phyloP scores from a whole-genome alignment of 2,329 filamentous ascomycete species.

The Clonostachys sp. region DNA sequence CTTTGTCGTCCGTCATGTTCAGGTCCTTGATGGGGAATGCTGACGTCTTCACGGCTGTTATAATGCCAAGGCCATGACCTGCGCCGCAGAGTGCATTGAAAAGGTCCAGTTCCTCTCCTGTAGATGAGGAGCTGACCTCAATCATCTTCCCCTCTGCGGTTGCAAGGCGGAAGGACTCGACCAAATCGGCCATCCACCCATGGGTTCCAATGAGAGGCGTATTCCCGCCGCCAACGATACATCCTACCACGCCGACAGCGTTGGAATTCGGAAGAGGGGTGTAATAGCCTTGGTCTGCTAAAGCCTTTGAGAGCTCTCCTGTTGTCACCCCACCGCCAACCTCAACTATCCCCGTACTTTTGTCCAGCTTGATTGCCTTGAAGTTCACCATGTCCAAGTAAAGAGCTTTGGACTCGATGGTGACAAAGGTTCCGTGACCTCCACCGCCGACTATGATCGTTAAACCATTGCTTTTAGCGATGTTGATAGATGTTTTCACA shows the following conservation, averaged over 20 bases:
- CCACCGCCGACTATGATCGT: slow-evolving; percentile 18
- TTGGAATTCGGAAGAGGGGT: slow-evolving; percentile 14
- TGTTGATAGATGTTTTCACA: slow-evolving; percentile 13
- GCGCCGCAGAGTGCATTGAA: too few species aligned
- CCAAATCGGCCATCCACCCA: slow-evolving; percentile 23
- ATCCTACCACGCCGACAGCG: slow-evolving; percentile 16
- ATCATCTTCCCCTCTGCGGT: slow-evolving; percentile 9
- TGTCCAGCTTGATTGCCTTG: slow-evolving; percentile 17
- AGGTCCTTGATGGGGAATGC: too few species aligned
- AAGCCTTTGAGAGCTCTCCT: slow-evolving; percentile 14
- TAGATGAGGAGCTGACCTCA: slow-evolving; percentile 9
- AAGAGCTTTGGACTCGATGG: slow-evolving; percentile 15
- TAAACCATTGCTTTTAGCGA: slow-evolving; percentile 18
- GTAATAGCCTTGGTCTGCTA: slow-evolving; percentile 19
- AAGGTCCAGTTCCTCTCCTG: neutral
- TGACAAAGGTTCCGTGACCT: slow-evolving; percentile 21
- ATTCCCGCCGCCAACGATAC: slow-evolving; percentile 17
- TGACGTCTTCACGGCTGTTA: too few species aligned
- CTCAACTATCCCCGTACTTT: slow-evolving; percentile 11
- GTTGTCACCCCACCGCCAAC: slow-evolving; percentile 20
- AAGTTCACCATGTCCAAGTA: slow-evolving; percentile 26
- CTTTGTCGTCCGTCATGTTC: too few species aligned
- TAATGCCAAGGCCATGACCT: too few species aligned
- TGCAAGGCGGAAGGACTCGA: slow-evolving; percentile 18
- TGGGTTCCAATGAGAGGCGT: slow-evolving; percentile 17